Evolutionary conservation across 257 asterid genomes (phyloP).

Genomic region (Dorcoceras hygrometricum): DNA sequence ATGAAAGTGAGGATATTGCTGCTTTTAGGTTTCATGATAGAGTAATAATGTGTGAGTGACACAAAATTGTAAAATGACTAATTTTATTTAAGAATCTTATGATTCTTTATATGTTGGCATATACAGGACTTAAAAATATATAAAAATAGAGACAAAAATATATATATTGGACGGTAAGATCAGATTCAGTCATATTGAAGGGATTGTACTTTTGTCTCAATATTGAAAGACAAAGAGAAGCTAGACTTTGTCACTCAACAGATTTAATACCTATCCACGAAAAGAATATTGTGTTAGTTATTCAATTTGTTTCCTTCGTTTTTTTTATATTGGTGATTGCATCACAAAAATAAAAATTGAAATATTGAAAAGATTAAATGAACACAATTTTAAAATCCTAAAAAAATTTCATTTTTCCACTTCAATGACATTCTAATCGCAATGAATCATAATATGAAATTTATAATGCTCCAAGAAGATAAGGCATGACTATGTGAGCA

Average conservation of each 20-base stretch:
- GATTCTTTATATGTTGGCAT: background rate
- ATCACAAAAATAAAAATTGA: no score
- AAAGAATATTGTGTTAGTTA: slow-evolving; percentile 64
- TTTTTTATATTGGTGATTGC: slow-evolving; percentile 1
- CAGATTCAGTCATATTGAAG: slow-evolving; percentile 51
- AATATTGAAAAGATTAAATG: no score
- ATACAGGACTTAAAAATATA: no score
- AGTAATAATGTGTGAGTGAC: background rate
- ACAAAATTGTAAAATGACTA: background rate
- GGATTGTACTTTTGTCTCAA: slow-evolving; percentile 75
- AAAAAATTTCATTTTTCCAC: no score
- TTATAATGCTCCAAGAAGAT: slow-evolving; percentile 22
- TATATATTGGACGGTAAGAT: slow-evolving; percentile 25
- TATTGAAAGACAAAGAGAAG: slow-evolving; percentile 64
- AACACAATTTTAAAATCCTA: no score
- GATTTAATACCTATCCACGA: slow-evolving; percentile 70
- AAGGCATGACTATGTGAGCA: slow-evolving; percentile 36
- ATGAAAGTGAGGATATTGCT: slow-evolving; percentile 55
- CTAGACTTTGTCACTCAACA: slow-evolving; percentile 54
- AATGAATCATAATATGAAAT: background rate
- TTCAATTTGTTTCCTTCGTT: slow-evolving; percentile 21
- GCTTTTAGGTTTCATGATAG: slow-evolving; percentile 29
- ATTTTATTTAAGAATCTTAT: background rate
- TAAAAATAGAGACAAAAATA: background rate
- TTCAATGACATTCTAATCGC: background rate